phyloP scores from a whole-genome alignment of 306 rosid species.

The Trifolium subterraneum region DNA sequence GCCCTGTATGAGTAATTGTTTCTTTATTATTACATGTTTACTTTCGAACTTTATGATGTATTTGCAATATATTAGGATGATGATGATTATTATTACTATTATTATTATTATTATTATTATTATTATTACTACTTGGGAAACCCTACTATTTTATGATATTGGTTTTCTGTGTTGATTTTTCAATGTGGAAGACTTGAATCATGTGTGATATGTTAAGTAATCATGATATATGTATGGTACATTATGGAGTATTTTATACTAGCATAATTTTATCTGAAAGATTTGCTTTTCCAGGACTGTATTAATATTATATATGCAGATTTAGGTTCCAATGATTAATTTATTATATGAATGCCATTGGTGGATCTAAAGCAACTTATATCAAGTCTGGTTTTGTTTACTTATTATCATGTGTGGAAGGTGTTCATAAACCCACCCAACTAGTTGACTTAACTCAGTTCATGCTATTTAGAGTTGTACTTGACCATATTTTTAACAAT shows the following conservation, averaged over 20 bases:
- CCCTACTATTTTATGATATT: background rate
- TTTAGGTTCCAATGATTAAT: slow-evolving; percentile 13
- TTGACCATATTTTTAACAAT: background rate
- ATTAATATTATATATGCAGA: background rate
- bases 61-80: slow-evolving; percentile 27
- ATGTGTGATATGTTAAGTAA: background rate
- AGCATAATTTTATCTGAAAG: background rate
- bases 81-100: too few relatives aligned
- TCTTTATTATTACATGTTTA: slow-evolving; percentile 35
- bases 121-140: background rate
- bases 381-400: background rate
- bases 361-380: background rate
- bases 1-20: slow-evolving; percentile 32
- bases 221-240: background rate
- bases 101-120: background rate
- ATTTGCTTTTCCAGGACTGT: background rate
- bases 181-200: slow-evolving; percentile 16
- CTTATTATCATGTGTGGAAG: background rate
- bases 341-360: background rate
- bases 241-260: background rate
- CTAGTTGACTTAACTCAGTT: background rate
- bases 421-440: background rate
- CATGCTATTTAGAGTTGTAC: background rate
- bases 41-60: slow-evolving; percentile 35
- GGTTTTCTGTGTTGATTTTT: slow-evolving; percentile 29